Base-by-base conservation (phyloP, 768 basidiomycete species). In the Mycena rosella region DNA sequence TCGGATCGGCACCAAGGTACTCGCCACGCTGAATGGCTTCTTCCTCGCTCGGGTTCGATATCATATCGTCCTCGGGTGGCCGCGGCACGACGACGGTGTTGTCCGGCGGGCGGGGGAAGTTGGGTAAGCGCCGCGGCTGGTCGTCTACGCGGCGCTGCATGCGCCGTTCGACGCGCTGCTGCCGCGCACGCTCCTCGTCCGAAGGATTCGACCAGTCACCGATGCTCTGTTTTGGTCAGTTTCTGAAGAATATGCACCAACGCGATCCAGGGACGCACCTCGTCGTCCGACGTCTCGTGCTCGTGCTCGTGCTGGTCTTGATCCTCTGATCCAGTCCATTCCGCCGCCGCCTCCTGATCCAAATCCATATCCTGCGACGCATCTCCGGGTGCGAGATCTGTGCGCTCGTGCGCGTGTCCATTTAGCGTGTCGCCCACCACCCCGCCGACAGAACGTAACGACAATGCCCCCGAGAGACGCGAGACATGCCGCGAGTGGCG, bases 121-220 rank as follows among this genome's bases (percentile, higher is more conserved):
- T 88, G 42, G 94, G 93, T 44, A 95, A 70, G 34, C 91, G 86
- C 56, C 93, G 87, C 10, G 92, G 93, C 60, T 85, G 83, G 76
- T 92, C 90, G 1, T 83, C 75, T 62, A 85, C 14, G 70, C 79
- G 79, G 34, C 88, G 87, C 38, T 87, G 87, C 63, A 87, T 77
- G 42, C 91, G 88, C 49, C 90, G 88, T 47, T 91, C 87, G 49
- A 87, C 78, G 32, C 92, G 88, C 32, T 85, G 79, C 68, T 89
- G 89, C 24, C 93, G 87, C 5, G 91, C 93, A 30, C 91, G 87
- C 74, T 96, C 94, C 78, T 96, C 94, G 74, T 96, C 94, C 27
- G 94, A 96, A 20, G 94, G 94, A 74, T 96, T 96, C 26, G 94
- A 96, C 87, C 88, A 96, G 80, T 96, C 94, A 29, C 93, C 93